Conservation (phyloP, 768 basidiomycete genomes). For the Amyloporia xantha region DNA sequence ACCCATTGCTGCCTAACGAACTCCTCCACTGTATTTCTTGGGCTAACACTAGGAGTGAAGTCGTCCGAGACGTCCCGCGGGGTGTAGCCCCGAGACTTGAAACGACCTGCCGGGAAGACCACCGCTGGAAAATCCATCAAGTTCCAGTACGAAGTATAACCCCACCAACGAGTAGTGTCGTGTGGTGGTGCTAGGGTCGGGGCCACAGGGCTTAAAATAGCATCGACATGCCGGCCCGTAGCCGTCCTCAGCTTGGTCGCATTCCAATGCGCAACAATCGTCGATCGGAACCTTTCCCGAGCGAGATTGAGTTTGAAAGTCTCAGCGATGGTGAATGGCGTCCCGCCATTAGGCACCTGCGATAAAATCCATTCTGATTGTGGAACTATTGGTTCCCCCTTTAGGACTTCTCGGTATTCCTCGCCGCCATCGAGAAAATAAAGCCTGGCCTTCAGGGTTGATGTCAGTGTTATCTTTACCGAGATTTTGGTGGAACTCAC, state of each 20-base stretch:
- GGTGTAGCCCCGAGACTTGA: conserved; percentile 21
- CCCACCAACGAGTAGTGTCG: conserved; percentile 42
- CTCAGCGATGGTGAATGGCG: conserved; percentile 34
- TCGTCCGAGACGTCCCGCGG: conserved; percentile 12
- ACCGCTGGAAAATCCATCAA: conserved; percentile 42
- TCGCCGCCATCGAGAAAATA: conserved; percentile 44
- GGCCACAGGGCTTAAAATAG: conserved; percentile 39
- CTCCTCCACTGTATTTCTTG: conserved; percentile 31
- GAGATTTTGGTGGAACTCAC: conserved; percentile 25
- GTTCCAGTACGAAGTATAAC: conserved; percentile 49
- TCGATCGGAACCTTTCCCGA: conserved; percentile 36
- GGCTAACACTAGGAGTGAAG: background rate
- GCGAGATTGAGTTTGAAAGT: conserved; percentile 38
- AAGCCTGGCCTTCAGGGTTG: conserved; percentile 30
- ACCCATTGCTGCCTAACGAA: conserved; percentile 35
- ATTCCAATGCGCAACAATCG: conserved; percentile 40
- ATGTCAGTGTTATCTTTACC: conserved; percentile 15
- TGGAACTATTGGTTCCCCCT: conserved; percentile 32
- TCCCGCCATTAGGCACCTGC: conserved; percentile 30
- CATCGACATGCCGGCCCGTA: conserved; percentile 43
- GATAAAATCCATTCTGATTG: conserved; percentile 38
- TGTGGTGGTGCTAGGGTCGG: conserved; percentile 44
- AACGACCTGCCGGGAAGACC: conserved; percentile 40
- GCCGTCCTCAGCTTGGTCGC: conserved; percentile 27
- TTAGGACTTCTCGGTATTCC: conserved; percentile 36